A percentile compares a stretch with the other conserved stretches of the same genome.
phyloP scores from a whole-genome alignment of 129 eudicot species.

The Chrysanthemum lavandulifolium region DNA sequence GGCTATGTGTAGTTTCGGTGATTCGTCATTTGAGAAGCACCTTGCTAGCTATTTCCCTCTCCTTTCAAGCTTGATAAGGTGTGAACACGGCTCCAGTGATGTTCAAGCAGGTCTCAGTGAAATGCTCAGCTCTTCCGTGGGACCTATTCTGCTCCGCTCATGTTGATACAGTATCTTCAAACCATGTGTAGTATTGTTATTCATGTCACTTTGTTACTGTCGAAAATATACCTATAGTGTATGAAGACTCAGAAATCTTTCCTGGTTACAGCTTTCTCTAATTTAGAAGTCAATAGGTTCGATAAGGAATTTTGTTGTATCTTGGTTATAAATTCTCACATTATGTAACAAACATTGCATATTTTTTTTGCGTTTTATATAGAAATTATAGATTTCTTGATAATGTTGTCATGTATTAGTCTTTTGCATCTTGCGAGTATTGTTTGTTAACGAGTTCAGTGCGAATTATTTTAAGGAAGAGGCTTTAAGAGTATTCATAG shows the following conservation, averaged over 20 bases:
- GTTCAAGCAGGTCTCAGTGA: conserved; percentile 79
- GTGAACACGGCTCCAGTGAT: conserved; percentile 90
- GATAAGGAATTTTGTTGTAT: conserved; percentile 46
- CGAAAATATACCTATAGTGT: conserved; percentile 6
- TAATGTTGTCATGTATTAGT: not conserved
- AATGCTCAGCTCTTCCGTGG: conserved; percentile 72
- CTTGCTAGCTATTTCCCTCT: conserved; percentile 61
- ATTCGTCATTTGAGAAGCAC: conserved; percentile 72
- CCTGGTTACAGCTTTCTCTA: not conserved
- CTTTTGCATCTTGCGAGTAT: not conserved
- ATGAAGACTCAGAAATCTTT: conserved; percentile 7
- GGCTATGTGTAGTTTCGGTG: conserved; percentile 67
- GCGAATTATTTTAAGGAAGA: no score
- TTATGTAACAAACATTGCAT: conserved; percentile 28
- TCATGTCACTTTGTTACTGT: conserved; percentile 15
- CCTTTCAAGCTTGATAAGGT: conserved; percentile 68
- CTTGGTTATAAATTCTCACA: conserved; percentile 19
- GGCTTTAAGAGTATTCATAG: no score
- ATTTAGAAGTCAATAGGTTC: conserved; percentile 20
- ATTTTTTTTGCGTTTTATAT: not conserved
- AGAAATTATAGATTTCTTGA: not conserved
- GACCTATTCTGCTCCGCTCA: conserved; percentile 70
- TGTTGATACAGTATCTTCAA: conserved; percentile 45
- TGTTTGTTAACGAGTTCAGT: no score
- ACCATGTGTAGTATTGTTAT: conserved; percentile 26